Evolutionary conservation across 768 basidiomycete genomes (phyloP), one percentile per base, ranked within the genome.

Genomic region (Cubamyces sp.): DNA sequence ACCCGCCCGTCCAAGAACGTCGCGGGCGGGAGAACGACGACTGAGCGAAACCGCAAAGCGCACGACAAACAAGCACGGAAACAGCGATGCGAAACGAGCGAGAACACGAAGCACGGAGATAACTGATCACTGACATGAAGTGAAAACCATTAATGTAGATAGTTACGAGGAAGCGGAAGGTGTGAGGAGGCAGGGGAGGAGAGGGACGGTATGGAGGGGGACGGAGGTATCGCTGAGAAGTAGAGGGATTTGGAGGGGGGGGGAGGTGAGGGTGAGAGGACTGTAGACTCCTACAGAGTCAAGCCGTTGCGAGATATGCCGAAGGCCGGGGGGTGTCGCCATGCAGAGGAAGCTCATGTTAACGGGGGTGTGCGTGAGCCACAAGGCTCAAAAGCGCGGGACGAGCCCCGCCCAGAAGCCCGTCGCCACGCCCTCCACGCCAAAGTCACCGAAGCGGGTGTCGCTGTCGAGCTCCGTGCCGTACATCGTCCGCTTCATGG

Each of bases 401-500:
- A 46, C 58, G 21, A 52, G 43, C 26, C 80, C 78, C 0, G 82
- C 73, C 88, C 90, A 91, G 69, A 87, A 91, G 6, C 83, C 83
- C 50, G 82, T 82, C n/a, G 87, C 87, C 59, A 91, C 84, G 14
- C 90, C 87, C 69, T 90, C 87, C 25, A 90, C 79, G 41, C 91
- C 91, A 70, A 92, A 92, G 74, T 92, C 91, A 5, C 91, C 91
- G 70, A 93, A 93, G 53, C 91, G 84, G n/a, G 87, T 87, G 69
- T 92, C 90, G 34, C 78, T 78, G n/a, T 91, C 90, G 45, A 91
- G 75, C 74, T 92, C 91, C 0, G 91, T 92, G 8, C 91, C 91
- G 72, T 91, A 92, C 87, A 92, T 90, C 5, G 91, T 92, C 61
- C 86, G 82, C 69, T 82, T 84, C 65, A 82, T 79, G 4, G 80